These are phyloP conservation scores for Sarocladiaceae sp. DNA, from an alignment of 2,329 filamentous ascomycete genomes.

Conservation along the genomic window DNA sequence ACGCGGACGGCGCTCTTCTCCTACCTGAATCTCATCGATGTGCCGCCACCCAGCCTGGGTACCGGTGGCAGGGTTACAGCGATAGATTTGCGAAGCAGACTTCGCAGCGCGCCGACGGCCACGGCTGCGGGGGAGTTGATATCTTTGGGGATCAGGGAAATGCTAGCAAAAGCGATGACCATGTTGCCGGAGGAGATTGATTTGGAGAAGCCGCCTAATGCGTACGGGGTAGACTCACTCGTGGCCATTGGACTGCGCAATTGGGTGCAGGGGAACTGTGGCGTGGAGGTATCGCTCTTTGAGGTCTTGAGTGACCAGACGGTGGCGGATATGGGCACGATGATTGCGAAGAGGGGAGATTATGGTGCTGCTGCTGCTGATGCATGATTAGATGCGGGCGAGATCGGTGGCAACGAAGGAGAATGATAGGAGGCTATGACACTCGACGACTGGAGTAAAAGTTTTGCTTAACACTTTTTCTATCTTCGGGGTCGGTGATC, in stretches of 20 bases:
- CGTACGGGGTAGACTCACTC: constrained; percentile 47
- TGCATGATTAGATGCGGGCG: no score
- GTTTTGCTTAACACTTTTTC: no score
- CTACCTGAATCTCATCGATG: constrained; percentile 42
- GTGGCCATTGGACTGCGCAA: constrained; percentile 47
- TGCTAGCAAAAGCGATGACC: constrained; percentile 39
- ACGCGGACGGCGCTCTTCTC: constrained; percentile 41
- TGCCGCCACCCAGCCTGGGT: constrained; percentile 25
- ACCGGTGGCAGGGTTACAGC: constrained; percentile 10
- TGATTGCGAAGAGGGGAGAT: constrained; percentile 27
- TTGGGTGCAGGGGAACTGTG: constrained; percentile 40
- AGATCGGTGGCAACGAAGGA: constrained; percentile 18
- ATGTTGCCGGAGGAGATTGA: constrained; percentile 40
- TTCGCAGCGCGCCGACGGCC: constrained; percentile 21
- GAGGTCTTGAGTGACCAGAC: constrained; percentile 41
- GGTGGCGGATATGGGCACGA: constrained; percentile 29
- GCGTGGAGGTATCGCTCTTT: constrained; percentile 39
- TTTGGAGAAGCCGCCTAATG: constrained; percentile 29
- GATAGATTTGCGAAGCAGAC: constrained; percentile 24
- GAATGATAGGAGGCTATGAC: no score
- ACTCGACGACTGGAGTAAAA: no score
- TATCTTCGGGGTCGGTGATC: no score
- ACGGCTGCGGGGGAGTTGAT: constrained; percentile 27
- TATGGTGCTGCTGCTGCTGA: constrained; percentile 16
- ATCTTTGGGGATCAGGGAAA: constrained; percentile 28